Percentiles rank a stretch among this genome's conserved stretches.
Evolutionary conservation across 2,329 filamentous ascomycete genomes (phyloP).

Genomic region (Cercospora berteroae): DNA sequence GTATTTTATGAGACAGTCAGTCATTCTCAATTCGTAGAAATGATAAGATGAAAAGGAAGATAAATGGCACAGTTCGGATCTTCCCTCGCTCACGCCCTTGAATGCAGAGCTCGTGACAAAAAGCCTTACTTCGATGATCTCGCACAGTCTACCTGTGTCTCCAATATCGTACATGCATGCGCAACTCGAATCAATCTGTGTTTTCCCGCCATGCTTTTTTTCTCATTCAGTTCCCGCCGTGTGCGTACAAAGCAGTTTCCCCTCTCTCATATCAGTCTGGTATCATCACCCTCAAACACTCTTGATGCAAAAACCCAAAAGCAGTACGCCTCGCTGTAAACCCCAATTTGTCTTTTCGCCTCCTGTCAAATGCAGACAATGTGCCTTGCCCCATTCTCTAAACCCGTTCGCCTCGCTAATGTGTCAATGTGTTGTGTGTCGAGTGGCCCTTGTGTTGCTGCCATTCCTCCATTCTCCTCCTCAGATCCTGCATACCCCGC

Average conservation of each 20-base stretch:
- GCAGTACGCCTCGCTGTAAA: neutral
- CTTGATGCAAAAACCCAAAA: neutral
- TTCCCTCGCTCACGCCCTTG: neutral
- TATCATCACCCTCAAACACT: neutral
- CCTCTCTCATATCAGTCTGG: neutral
- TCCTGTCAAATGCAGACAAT: neutral
- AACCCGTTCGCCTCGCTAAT: conserved; percentile 3
- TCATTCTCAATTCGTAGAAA: neutral
- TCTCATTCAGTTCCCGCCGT: neutral
- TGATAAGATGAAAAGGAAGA: neutral
- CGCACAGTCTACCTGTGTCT: neutral
- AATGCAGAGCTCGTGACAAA: neutral
- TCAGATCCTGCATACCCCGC: neutral
- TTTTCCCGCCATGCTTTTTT: neutral
- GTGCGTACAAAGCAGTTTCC: neutral
- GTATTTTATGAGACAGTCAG: neutral
- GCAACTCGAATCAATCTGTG: neutral
- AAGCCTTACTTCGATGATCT: neutral
- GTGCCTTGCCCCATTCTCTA: neutral
- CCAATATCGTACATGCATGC: neutral
- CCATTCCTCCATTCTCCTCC: neutral
- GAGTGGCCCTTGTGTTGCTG: neutral
- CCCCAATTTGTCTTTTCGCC: neutral
- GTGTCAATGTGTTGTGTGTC: neutral
- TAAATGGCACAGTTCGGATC: neutral